Evolutionary conservation across 163 green algal genomes (phyloP), one percentile per base, ranked within the genome.

Genomic region (Scenedesmus sp.): DNA sequence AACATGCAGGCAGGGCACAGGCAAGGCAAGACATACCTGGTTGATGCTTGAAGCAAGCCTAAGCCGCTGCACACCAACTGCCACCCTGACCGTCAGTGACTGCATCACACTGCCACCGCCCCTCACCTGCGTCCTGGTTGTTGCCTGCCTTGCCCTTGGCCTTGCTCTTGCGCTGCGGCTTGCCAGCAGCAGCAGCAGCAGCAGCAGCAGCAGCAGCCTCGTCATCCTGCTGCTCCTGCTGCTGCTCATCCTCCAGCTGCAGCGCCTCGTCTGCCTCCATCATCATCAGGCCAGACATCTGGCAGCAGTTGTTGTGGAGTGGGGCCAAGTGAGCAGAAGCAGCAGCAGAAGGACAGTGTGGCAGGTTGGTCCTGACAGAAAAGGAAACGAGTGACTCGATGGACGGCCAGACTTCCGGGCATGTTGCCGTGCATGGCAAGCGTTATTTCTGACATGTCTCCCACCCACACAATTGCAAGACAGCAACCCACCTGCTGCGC

Each of bases 401-500:
- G 34, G 34, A 46, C 34, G 62, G 62, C 10, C 62, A 20, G 62
- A 70, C 62, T 70, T 70, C 12, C 62, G 13, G 12, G 13, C 62
- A 46, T 46, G 34, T 46, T 46, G 34, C 34, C 34, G 34, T 46
- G 34, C 34, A 46, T 46, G 34, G 34, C 34, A 46, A 46, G 34
- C 34, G 34, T 46, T 46, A 46, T 46, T 46, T 46, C 0, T 46
- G 34, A 70, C 10, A 70, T 12, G 12, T 70, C 12, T 20, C 12
- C 62, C 0, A 15, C 62, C 10, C 10, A 20, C 12, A 70, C 62
- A 70, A 70, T 70, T 70, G 62, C 10, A 12, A 70, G 62, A 12
- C 13, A 20, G 10, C 62, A 46, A 23, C 57, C 10, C 1, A 90
- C 82, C 55, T 92, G 91, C 62, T 94, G 88, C 26, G 79, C 89